A percentile compares a stretch with the other conserved stretches of the same genome.
These are phyloP conservation scores for Hibiscus trionum DNA, from an alignment of 345 rosid genomes.

Conservation along the genomic window DNA sequence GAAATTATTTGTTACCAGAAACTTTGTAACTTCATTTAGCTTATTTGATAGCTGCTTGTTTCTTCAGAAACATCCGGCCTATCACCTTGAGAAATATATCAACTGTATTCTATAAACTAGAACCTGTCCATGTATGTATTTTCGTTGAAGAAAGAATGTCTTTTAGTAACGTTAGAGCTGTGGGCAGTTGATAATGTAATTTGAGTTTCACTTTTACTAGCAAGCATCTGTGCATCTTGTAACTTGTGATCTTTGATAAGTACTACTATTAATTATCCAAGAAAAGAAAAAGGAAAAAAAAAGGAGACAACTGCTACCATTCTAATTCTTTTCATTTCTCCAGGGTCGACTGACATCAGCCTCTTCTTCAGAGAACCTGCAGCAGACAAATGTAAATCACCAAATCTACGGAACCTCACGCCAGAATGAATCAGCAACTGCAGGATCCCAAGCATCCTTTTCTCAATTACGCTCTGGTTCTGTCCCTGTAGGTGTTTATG, in stretches of 20 bases:
- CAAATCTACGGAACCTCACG: slow-evolving; percentile 52
- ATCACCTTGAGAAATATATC: background rate
- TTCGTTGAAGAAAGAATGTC: background rate
- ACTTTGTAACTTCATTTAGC: background rate
- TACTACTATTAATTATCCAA: background rate
- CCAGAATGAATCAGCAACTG: slow-evolving; percentile 46
- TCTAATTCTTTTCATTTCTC: slow-evolving; percentile 17
- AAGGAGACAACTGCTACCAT: slow-evolving; percentile 2
- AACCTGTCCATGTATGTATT: background rate
- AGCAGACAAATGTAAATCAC: slow-evolving; percentile 41
- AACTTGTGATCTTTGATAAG: slow-evolving; percentile 14
- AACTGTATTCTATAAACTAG: background rate
- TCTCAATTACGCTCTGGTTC: slow-evolving; percentile 58
- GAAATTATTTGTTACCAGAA: background rate
- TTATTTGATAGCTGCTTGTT: background rate
- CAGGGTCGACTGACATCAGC: slow-evolving; percentile 86
- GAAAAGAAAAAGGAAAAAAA: background rate
- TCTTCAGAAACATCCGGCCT: background rate
- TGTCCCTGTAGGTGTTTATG: slow-evolving; percentile 64
- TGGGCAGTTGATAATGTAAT: background rate
- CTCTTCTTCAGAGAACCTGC: slow-evolving; percentile 76
- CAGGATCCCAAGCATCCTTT: slow-evolving; percentile 55
- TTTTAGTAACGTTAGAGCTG: background rate
- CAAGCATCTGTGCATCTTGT: background rate
- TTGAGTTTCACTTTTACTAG: background rate